Percentiles rank a stretch among this genome's conserved stretches.
phyloP scores from a whole-genome alignment of 805 yeast genomes.

The Barnettozyma botsteinii region DNA sequence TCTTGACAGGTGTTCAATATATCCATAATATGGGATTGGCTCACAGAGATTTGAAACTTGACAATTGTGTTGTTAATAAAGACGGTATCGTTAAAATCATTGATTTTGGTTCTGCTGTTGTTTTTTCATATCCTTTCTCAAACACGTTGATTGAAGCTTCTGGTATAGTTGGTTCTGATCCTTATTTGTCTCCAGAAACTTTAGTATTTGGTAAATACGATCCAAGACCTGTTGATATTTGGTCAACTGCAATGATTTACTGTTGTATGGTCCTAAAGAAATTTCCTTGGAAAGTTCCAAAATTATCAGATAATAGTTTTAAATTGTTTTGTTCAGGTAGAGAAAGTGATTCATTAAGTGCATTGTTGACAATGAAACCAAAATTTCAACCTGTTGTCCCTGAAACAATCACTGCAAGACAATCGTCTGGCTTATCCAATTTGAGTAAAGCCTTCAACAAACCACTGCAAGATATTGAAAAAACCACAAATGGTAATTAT shows the following conservation, averaged over 20 bases:
- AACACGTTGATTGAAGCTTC: slow-evolving; percentile 67
- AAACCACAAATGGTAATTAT: too few species aligned
- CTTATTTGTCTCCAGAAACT: slow-evolving; percentile 90
- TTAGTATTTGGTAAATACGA: slow-evolving; percentile 77
- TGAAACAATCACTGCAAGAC: slow-evolving; percentile 10
- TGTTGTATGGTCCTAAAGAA: slow-evolving; percentile 89
- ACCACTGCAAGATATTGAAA: slow-evolving; percentile 20
- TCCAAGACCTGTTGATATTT: slow-evolving; percentile 89
- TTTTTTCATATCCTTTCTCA: slow-evolving; percentile 81
- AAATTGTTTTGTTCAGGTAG: slow-evolving; percentile 74
- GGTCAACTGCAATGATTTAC: slow-evolving; percentile 89
- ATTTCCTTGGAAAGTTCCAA: slow-evolving; percentile 94
- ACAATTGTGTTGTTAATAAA: slow-evolving; percentile 81
- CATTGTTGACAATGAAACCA: slow-evolving; percentile 50
- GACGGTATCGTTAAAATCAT: slow-evolving; percentile 84
- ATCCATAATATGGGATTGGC: slow-evolving; percentile 82
- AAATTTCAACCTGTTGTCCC: slow-evolving; percentile 33
- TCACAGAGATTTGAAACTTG: slow-evolving; percentile 86
- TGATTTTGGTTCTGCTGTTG: slow-evolving; percentile 92
- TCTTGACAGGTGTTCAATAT: slow-evolving; percentile 73
- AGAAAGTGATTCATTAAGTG: slow-evolving; percentile 60
- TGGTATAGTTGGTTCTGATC: slow-evolving; percentile 86
- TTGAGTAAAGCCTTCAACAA: slow-evolving; percentile 24
- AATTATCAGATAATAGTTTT: slow-evolving; percentile 73
- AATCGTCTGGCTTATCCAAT: slow-evolving; percentile 22